These are phyloP conservation scores for Daldinia decipiens DNA, from an alignment of 495 filamentous ascomycete genomes.

Conservation along the genomic window DNA sequence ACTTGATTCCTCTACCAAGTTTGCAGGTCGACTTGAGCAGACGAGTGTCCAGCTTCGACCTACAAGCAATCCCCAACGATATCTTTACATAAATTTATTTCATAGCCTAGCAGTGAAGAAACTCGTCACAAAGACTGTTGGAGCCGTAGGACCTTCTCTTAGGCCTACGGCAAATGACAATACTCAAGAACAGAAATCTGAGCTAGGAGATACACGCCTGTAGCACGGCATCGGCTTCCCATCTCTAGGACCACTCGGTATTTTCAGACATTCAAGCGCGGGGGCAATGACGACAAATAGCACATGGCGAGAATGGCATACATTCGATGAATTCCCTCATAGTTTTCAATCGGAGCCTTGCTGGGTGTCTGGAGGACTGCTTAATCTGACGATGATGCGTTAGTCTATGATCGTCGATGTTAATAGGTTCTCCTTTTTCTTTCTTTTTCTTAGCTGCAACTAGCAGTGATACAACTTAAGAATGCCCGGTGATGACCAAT, in stretches of 20 bases:
- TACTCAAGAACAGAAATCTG: conserved; percentile 58
- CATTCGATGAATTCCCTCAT: conserved; percentile 53
- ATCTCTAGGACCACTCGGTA: conserved; percentile 26
- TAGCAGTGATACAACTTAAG: conserved; percentile 42
- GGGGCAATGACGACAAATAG: conserved; percentile 48
- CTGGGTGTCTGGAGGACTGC: conserved; percentile 24
- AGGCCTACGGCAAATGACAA: conserved; percentile 43
- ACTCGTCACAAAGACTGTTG: conserved; percentile 33
- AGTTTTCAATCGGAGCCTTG: conserved; percentile 71
- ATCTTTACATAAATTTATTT: not conserved
- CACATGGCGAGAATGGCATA: conserved; percentile 34
- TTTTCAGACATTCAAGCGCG: conserved; percentile 22
- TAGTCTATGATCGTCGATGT: conserved; percentile 7
- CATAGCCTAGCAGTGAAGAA: conserved; percentile 44
- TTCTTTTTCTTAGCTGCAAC: conserved; percentile 29
- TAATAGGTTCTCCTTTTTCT: conserved; percentile 32
- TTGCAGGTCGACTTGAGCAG: not conserved
- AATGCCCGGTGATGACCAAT: conserved; percentile 66
- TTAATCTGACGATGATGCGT: conserved; percentile 23
- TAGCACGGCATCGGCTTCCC: conserved; percentile 40
- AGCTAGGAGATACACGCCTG: conserved; percentile 46
- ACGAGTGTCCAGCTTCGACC: conserved; percentile 14
- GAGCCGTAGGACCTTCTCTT: conserved; percentile 31
- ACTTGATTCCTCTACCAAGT: not conserved
- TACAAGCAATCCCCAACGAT: not conserved